Base-by-base conservation (phyloP, 2,329 filamentous ascomycete species). In the Alternaria brassicicola region DNA sequence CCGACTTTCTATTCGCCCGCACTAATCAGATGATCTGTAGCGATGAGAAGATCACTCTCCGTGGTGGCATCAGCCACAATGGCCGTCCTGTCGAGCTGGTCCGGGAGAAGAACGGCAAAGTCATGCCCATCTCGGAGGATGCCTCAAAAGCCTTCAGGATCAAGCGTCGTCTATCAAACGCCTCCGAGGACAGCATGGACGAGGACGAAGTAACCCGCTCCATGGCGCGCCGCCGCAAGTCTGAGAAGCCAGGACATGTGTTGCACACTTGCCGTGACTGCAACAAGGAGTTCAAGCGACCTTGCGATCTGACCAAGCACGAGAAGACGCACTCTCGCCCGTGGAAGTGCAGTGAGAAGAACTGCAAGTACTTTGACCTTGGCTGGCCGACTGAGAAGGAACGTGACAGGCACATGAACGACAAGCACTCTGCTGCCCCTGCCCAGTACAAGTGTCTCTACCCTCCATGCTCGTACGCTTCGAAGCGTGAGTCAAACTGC, bases 301-400 rank as follows among this genome's bases (percentile, higher is more conserved):
- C 92, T n/a, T 98, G 95, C 78, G 95, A 99, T 77, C 83, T 98
- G 58, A 97, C 93, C 66, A 98, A 98, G 83, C 95, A 99, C 79
- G 91, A 96, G 81, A 99, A 98, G 84, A 98, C 94, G 0, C 95
- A 99, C 78, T 93, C 92, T 55, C 91, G 95, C 33, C 95, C 94
- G 9, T 97, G 91, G 90, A 99, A 99, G 82, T 99, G 95, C 78
- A 85, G 88, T 6, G 83, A 91, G 21, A 74, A 85, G 38, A 88
- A 86, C 43, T 98, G 95, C 90, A 96, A 96, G 76, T 98, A 97
- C 78, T 88, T 91, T 76, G 86, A 89, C 31, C 88, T 91, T 69
- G 95, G 95, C 48, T 98, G 94, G 91, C 94, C 95, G 4, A 98
- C 95, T 0, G 93, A 98, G 80, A 98, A 99, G 81, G 95, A 98